Evolutionary conservation across 805 yeast genomes (phyloP), one percentile per base, ranked within the genome.

Genomic region (Yamadazyma olivae): DNA sequence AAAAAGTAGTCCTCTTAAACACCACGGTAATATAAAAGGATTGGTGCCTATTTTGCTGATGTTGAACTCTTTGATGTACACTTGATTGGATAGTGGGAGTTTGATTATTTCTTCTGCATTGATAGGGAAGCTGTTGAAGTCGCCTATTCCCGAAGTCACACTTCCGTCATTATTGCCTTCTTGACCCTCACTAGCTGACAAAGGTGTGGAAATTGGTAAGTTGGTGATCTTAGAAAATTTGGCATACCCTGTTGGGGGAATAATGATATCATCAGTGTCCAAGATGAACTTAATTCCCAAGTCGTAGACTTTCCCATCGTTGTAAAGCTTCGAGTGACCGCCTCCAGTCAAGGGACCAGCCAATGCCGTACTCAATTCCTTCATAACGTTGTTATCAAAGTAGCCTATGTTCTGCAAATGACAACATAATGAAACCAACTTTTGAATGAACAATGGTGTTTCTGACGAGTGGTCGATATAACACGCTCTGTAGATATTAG

Each of bases 261-360:
- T 57, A 9, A 70, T 60, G 14, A 80, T 54, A 45, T 79, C 81
- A 14, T 81, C 75, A 0, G 97, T 87, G 48, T 84, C 89, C 16
- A 90, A 59, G 1, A 86, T 75, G 53, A 84, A 82, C 40, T 79
- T 73, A 27, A 90, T 51, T 0, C 93, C 96, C 42, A 86, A 54
- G 45, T 81, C 86, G 54, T 91, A 91, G 1, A 93, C 98, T 38
- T 80, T 75, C 3, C 81, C 77, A 45, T 87, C 95, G 49, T 85
- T 83, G 58, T 91, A 91, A 18, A 93, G 79, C 44, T 75, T 82
- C 0, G 97, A 89, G 56, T 91, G 99, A 0, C 99, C 99, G 6
- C 93, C 90, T 3, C 97, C 96, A 0, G 96, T 91, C 35, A 93
- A 65, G 1, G 96, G 84, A 0, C 99, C 99, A 0, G 95, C 93